Base-by-base conservation (phyloP, 345 rosid species). In the Dovyalis caffra region DNA sequence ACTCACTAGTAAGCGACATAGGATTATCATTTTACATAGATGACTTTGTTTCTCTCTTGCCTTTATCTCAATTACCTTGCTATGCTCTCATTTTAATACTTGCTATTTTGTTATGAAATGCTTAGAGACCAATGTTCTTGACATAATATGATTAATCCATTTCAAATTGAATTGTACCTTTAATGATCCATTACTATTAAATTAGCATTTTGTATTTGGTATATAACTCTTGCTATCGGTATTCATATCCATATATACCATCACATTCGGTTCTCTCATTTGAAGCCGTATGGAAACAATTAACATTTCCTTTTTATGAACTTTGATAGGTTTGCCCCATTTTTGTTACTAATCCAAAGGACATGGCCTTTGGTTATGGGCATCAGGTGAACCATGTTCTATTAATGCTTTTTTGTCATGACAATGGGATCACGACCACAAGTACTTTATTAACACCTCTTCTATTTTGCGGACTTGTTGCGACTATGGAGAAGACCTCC, bases 311-410 rank as follows among this genome's bases (percentile, higher is more conserved):
- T 23, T 37, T 43, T 47, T 49, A 14, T 49, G 21, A 8, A 58
- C 72, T 47, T 4, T 63, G 65, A 47, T 87, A 93, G 98, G 40
- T 77, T 77, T 93, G 98, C 68, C 90, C 94, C 68, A 82, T 93
- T 72, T 93, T 95, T 79, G 80, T 91, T 67, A 70, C 81, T 43
- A 88, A 82, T 81, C 74, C 77, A 56, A 90, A 89, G 74, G 82
- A 88, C 83, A 86, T 90, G 97, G 92, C 97, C 74, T 91, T 93
- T 62, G 91, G 90, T 58, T 91, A 97, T 53, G 95, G 98, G 20
- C 98, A 93, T 79, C 97, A 88, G 92, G 95, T 87, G 77, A 77
- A 51, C 61, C 61, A 23, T 56, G 25, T 9, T 56, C 61, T n/a
- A 10, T 56, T 35, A 47, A 23, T 45, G 35, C 45, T 49, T 29